Evolutionary conservation across 176 grass and related monocot genomes (phyloP), one percentile per base, ranked within the genome.

Genomic region (Melocanna baccifera): DNA sequence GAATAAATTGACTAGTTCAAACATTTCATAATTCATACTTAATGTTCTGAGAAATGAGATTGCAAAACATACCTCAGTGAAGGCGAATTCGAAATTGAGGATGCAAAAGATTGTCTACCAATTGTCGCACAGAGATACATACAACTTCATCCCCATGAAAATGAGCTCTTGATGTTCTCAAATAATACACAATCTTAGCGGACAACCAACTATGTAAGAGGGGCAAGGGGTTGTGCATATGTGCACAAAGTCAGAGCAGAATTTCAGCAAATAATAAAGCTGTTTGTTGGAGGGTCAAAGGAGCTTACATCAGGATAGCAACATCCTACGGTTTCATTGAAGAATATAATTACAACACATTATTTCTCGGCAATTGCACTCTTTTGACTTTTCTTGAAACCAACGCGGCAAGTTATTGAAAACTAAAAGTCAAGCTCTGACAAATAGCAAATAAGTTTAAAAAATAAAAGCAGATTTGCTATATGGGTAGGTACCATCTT

Each of bases 221-320:
- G 48, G 73, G 41, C 13, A 50, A 12, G 58, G 37, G 12, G 28
- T 55, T 36, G 10, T 77, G 62, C 84, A 64, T 61, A 69, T 70
- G 64, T 12, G 30, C 58, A 79, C 28, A 50, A 71, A 82, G 71
- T 41, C 51, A 41, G 19, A 61, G 40, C 12, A 50, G 55, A 47
- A 69, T 64, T 83, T 78, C 22, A 40, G n/a, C 32, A 58, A 20
- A 82, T n/a, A 40, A 84, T 47, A 75, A 53, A 53, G 1, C 30
- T 41, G 47, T 77, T 69, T 39, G 64, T 76, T 70, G 77, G 25
- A 43, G 15, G 57, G 79, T 86, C 56, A 26, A 42, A 86, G 16
- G 2, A 66, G 40, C 29, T 86, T 83, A 86, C 74, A 15, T 90
- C 84, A 79, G 51, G 88, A 83, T 41, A 90, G 79, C 58, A 67